Evolutionary conservation across 192 early-diverging fungal species (phyloP), one percentile per base, ranked within the genome.

Genomic region (Backusella macrospora): DNA sequence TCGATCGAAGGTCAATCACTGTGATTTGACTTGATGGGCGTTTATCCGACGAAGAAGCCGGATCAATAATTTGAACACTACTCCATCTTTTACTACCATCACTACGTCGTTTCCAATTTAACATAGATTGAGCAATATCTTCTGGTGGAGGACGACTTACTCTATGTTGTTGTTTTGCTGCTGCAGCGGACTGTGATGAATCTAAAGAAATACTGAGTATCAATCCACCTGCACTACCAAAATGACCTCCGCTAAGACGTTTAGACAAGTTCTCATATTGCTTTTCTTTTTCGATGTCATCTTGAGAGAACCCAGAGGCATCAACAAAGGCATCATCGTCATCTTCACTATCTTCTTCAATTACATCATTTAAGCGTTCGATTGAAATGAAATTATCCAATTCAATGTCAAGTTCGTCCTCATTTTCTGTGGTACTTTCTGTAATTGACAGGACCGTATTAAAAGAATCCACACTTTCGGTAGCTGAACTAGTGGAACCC

Each of bases 171-270:
- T 65, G 38, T 59, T 37, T 45, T 43, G 46, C 52, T 59, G 52
- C 52, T 8, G 52, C 52, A 23, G 52, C 18, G 26, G 52, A 59
- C 8, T 18, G 52, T 26, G 52, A 59, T 23, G 52, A 59, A 13
- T 59, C 21, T 12, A 59, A 5, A 18, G 48, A 23, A 29, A 72
- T 80, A 46, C 72, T 82, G 42, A 82, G 29, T 23, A 78, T 23
- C 18, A 82, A 52, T n/a, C 80, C 80, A 42, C 80, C 80, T 38
- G 80, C 80, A 62, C 76, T 78, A 29, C 77, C 73, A 62, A 70
- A 82, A 38, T 76, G 66, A 8, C 77, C 76, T 1, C 76, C 76
- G 43, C 76, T 78, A 7, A 82, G 40, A 16, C 80, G 70, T 13
- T 82, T 75, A 12, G 76, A 62, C 7, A 82, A 29, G 5, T 65